These are phyloP conservation scores for Cystobasidium slooffiae DNA, from an alignment of 1,284 basidiomycete genomes.

Conservation along the genomic window DNA sequence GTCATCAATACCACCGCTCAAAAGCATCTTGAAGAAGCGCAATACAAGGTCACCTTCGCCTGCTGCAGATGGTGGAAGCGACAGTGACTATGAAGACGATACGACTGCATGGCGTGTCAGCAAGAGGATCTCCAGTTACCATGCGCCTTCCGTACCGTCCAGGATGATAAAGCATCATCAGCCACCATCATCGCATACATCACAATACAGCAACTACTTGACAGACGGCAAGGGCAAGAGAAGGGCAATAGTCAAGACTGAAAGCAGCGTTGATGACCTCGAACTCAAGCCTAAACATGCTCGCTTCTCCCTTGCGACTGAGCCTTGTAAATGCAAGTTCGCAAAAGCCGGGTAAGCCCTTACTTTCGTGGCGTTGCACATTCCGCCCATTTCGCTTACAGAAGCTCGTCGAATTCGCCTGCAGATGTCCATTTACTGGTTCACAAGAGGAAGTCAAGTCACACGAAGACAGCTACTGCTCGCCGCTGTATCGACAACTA, in stretches of 20 bases:
- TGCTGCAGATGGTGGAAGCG: not conserved
- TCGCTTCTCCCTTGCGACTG: not conserved
- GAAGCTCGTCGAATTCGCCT: not conserved
- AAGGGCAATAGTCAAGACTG: not conserved
- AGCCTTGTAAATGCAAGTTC: conserved; percentile 22
- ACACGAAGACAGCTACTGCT: conserved; percentile 35
- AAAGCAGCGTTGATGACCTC: not conserved
- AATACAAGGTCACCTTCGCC: conserved; percentile 2
- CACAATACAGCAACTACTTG: not conserved
- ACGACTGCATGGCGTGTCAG: not conserved
- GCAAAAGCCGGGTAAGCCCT: conserved; percentile 33
- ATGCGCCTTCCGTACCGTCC: not conserved
- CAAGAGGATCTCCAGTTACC: not conserved
- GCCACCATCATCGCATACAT: not conserved
- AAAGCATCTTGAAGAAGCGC: conserved; percentile 6
- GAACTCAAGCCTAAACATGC: not conserved
- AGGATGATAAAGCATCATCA: conserved; percentile 4
- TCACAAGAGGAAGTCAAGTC: conserved; percentile 8
- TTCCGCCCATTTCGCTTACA: not conserved
- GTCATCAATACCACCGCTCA: not conserved
- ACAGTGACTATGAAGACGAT: not conserved
- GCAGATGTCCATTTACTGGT: conserved; percentile 39
- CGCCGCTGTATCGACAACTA: conserved; percentile 36
- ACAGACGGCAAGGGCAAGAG: conserved; percentile 13
- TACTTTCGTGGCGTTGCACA: not conserved